phyloP scores from a whole-genome alignment of 371 early-diverging fungal genomes.

The Rhizopus delemar region DNA sequence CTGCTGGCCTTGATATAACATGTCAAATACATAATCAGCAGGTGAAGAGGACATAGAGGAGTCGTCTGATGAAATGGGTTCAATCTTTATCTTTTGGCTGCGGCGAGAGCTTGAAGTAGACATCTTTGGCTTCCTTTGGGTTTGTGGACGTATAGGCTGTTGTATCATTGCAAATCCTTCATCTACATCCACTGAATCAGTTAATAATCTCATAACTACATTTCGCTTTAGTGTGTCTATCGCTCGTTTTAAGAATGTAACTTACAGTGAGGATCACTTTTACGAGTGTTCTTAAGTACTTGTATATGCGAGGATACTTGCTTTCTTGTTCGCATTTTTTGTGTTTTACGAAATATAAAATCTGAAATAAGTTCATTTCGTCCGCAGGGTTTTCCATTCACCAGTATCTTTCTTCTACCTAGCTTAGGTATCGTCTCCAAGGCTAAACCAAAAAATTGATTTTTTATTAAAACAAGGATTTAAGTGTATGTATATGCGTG shows the following conservation, averaged over 20 bases:
- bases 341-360: conserved; percentile 68
- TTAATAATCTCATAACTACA: conserved; percentile 59
- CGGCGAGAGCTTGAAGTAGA: conserved; percentile 2
- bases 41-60: conserved; percentile 45
- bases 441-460: conserved; percentile 28
- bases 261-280: conserved; percentile 63
- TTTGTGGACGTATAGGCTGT: conserved; percentile 8
- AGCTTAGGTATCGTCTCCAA: conserved; percentile 60
- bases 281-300: conserved; percentile 72
- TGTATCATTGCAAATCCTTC: conserved; percentile 20
- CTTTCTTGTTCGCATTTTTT: conserved; percentile 67
- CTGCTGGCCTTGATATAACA: conserved; percentile 39
- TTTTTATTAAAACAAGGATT: no score
- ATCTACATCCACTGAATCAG: conserved; percentile 45
- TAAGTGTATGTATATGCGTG: no score
- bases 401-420: conserved; percentile 60
- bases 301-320: conserved; percentile 82
- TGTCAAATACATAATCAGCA: conserved; percentile 48
- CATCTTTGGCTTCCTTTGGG: conserved; percentile 6
- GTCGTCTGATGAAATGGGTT: conserved; percentile 39
- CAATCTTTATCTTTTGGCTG: conserved; percentile 10
- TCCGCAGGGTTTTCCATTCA: conserved; percentile 69
- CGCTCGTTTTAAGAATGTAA: background rate
- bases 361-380: conserved; percentile 79
- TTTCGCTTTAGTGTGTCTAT: background rate